Evolutionary conservation across 2,329 filamentous ascomycete species (phyloP), one percentile per base, ranked within the genome.

Genomic region (Hypoxylon sp.): DNA sequence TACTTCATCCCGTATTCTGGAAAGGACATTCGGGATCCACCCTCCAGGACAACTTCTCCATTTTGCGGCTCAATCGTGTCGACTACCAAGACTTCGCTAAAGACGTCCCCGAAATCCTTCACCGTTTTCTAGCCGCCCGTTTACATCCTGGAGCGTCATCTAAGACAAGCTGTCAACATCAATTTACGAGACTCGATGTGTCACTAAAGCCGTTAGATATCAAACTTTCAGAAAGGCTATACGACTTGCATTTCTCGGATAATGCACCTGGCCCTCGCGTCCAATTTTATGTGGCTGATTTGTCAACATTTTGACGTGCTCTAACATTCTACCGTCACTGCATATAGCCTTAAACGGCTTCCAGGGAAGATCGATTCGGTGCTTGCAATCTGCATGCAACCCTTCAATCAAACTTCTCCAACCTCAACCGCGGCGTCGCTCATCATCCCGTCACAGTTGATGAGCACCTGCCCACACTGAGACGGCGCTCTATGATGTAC

Each of bases 381-480:
- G 58, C 61, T 66, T 37, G 11, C 40, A 35, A 66, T 59, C 63
- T 72, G 66, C 68, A 71, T 69, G 70, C 40, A 66, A 59, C 70
- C 63, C 65, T 65, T 67, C 60, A 31, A 59, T 55, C 56, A 59
- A 33, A 50, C 17, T 54, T 20, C 61, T 59, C 40, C 57, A 40
- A 61, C 27, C 37, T 66, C 64, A 55, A 55, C 42, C 25, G 33
- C 33, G 49, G 59, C 59, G n/a, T 63, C 33, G 35, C 20, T 48
- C 31, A 60, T 37, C 10, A 51, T 58, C 22, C 61, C 55, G 51
- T 59, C 61, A 53, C 54, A 17, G 31, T 58, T 50, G n/a, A 55
- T 51, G 33, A 56, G 44, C 51, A 25, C 58, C 58, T 49, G 61
- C 30, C 63, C 60, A 49, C 37, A 61, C 54, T 60, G 54, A 17